A percentile compares a stretch with the other conserved stretches of the same genome.
phyloP scores from a whole-genome alignment of 2,329 filamentous ascomycete genomes.

The Sporothrix inflata region DNA sequence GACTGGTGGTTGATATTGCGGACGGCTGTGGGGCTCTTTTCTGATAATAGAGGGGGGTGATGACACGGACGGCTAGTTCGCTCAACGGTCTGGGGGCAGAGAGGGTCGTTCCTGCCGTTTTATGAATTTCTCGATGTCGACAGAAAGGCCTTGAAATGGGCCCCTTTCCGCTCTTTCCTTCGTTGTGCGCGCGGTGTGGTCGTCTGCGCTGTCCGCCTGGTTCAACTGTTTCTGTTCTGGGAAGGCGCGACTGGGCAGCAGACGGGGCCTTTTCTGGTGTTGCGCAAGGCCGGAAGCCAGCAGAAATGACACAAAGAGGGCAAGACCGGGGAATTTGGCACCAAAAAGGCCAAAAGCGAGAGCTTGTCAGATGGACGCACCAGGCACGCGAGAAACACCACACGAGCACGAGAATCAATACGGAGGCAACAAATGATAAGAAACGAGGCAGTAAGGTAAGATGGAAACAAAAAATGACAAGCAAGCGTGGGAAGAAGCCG shows the following conservation, averaged over 20 bases:
- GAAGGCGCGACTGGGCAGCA: constrained; percentile 24
- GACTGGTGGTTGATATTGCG: constrained; percentile 5
- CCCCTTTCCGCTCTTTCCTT: constrained; percentile 20
- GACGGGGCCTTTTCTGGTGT: not conserved
- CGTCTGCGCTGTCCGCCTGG: constrained; percentile 28
- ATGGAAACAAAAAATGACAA: not conserved
- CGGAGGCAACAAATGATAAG: not conserved
- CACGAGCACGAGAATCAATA: constrained; percentile 1
- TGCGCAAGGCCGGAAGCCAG: not conserved
- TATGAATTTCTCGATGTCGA: constrained; percentile 14
- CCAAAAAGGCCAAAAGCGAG: not conserved
- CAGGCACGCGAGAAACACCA: constrained; percentile 6
- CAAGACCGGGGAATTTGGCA: not conserved
- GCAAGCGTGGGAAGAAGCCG: not conserved
- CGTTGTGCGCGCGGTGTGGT: constrained; percentile 5
- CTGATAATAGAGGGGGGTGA: not conserved
- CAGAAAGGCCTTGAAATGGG: not conserved
- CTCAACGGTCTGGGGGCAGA: not conserved
- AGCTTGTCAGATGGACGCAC: constrained; percentile 18
- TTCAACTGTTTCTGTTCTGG: not conserved
- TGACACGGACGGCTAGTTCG: constrained; percentile 7
- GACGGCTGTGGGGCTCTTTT: not conserved
- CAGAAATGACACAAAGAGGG: not conserved
- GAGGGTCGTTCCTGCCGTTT: constrained; percentile 27
- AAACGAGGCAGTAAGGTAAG: not conserved